phyloP scores from a whole-genome alignment of 2,329 filamentous ascomycete species.

The Epichloe sylvatica region DNA sequence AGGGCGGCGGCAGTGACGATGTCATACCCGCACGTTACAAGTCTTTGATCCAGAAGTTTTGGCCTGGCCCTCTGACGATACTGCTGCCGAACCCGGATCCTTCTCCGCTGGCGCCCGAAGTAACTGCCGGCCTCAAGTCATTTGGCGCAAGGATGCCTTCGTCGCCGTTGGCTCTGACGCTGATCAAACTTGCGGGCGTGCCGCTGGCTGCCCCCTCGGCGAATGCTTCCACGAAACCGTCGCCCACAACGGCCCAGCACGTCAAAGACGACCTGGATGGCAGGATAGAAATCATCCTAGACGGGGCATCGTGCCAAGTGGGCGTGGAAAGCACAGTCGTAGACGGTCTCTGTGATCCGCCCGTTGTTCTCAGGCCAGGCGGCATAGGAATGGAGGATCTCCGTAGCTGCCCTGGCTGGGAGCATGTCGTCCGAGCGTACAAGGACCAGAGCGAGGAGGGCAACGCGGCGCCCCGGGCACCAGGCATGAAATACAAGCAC shows the following conservation, averaged over 20 bases:
- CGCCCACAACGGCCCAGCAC: constrained; percentile 79
- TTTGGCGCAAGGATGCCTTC: constrained; percentile 87
- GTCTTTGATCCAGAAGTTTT: constrained; percentile 68
- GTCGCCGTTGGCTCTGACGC: constrained; percentile 67
- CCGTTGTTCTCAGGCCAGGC: constrained; percentile 71
- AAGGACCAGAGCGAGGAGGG: constrained; percentile 58
- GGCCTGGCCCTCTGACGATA: constrained; percentile 90
- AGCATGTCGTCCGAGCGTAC: constrained; percentile 62
- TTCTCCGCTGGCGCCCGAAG: constrained; percentile 70
- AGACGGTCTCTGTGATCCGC: constrained; percentile 71
- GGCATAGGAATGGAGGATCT: constrained; percentile 76
- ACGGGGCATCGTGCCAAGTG: constrained; percentile 74
- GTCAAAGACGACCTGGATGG: constrained; percentile 74
- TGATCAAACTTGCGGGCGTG: constrained; percentile 65
- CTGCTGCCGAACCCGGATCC: constrained; percentile 61
- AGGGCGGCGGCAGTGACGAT: constrained; percentile 26
- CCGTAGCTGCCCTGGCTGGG: constrained; percentile 64
- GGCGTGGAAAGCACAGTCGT: constrained; percentile 96
- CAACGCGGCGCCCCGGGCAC: constrained; percentile 58
- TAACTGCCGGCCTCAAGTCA: constrained; percentile 70
- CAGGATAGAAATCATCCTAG: constrained; percentile 72
- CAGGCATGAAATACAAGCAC: constrained; percentile 98
- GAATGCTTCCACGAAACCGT: constrained; percentile 87
- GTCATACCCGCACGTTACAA: constrained; percentile 61
- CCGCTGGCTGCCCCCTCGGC: constrained; percentile 87